Evolutionary conservation across 306 rosid genomes (phyloP), one percentile per base, ranked within the genome.

Genomic region (Abrus precatorius): DNA sequence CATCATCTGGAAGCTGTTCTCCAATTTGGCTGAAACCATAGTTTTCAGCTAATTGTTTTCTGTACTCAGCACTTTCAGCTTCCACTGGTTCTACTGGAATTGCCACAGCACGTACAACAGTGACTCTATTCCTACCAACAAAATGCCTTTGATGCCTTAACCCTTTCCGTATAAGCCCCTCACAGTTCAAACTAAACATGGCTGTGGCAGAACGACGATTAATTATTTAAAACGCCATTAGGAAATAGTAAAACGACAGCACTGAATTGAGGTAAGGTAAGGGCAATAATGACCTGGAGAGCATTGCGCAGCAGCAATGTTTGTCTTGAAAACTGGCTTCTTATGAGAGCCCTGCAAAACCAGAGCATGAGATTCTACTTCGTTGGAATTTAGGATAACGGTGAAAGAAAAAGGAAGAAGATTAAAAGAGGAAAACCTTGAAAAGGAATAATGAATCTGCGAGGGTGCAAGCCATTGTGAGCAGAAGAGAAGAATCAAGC

Each of bases 11-110:
- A 78, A 95, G 91, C 3, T 91, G 91, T 53, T 91, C 96, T 74
- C 97, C 99, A 75, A 95, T 89, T 81, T 89, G 85, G 79, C 41
- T 83, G 67, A 95, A 95, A 76, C 98, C 99, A 47, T 95, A 95
- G 71, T 85, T 88, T 79, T 93, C 97, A 14, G 92, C 86, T 65
- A 91, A 86, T 66, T 89, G 82, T 74, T 95, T 78, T 82, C 98
- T 87, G 72, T 85, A 80, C 83, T 91, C 97, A 0, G 66, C 86
- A 80, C 76, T 82, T 48, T 86, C 98, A 28, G 85, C 75, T 9
- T 90, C 74, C 86, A 86, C 56, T 34, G 95, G 84, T 59, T 89
- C 88, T 34, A 84, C 85, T 11, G 99, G 98, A 87, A 88, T 49
- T 9, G 97, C 93, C 68, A 93, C 91, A 28, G 98, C 97, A 80